These are phyloP conservation scores for Leishmania mexicana DNA, from an alignment of 208 protist genomes.

Conservation along the genomic window DNA sequence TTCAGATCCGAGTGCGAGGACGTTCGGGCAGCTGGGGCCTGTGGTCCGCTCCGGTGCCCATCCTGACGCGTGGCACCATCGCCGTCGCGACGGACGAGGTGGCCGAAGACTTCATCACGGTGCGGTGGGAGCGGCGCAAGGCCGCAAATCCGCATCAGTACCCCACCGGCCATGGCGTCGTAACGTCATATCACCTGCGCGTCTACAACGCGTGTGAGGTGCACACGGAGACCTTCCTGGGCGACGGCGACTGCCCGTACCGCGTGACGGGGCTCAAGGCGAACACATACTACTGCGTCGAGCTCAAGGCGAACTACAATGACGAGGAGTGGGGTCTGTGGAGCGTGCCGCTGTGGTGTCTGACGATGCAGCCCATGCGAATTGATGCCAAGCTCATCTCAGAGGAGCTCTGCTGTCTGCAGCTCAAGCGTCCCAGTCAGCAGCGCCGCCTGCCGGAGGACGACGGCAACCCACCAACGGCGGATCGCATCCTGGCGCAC, in stretches of 20 bases:
- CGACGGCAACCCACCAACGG: conserved; percentile 79
- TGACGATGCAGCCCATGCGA: conserved; percentile 90
- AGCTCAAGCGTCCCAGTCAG: conserved; percentile 67
- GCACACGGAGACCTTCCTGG: conserved; percentile 84
- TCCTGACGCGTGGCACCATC: conserved; percentile 90
- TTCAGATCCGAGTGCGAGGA: conserved; percentile 87
- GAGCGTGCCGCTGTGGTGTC: conserved; percentile 89
- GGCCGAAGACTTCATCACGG: conserved; percentile 86
- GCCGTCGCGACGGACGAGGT: conserved; percentile 85
- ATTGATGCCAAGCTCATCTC: conserved; percentile 89
- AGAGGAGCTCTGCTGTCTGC: conserved; percentile 86
- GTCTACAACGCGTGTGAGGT: conserved; percentile 81
- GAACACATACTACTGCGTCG: conserved; percentile 93
- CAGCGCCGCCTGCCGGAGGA: conserved; percentile 85
- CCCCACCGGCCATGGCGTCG: conserved; percentile 79
- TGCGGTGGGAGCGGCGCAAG: conserved; percentile 88
- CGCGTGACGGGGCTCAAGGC: conserved; percentile 74
- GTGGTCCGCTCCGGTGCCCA: conserved; percentile 81
- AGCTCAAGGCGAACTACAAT: conserved; percentile 94
- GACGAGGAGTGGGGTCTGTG: conserved; percentile 93
- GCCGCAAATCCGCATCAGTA: conserved; percentile 82
- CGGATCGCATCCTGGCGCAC: conserved; percentile 36
- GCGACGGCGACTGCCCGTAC: conserved; percentile 90
- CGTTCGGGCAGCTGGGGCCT: conserved; percentile 87
- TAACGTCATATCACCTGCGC: conserved; percentile 91